Evolutionary conservation across 306 rosid species (phyloP).

Genomic region (Clitoria ternatea): DNA sequence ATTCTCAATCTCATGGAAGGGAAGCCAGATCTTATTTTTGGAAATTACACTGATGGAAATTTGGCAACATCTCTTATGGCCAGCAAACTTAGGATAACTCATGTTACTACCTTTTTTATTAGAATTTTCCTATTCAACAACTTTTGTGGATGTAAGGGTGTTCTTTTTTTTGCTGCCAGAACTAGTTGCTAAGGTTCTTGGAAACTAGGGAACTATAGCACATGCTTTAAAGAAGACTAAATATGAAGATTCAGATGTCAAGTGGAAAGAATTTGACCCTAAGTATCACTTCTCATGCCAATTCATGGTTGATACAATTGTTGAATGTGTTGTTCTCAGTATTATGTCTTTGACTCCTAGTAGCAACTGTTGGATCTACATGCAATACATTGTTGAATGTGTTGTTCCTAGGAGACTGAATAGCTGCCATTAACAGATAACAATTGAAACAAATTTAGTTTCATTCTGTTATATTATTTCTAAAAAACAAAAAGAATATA

Average conservation of each 20-base stretch:
- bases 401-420: no score
- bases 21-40: constrained; percentile 77
- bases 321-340: no score
- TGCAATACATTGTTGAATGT: no score
- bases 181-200: constrained; percentile 2
- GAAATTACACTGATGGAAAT: constrained; percentile 92
- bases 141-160: not conserved
- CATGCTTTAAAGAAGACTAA: constrained; percentile 93
- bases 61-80: constrained; percentile 86
- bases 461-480: no score
- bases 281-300: constrained; percentile 94
- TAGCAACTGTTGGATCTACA: no score
- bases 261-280: constrained; percentile 81
- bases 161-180: not conserved
- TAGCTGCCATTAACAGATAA: no score
- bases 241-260: constrained; percentile 88
- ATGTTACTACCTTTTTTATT: constrained; percentile 32
- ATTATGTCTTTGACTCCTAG: no score
- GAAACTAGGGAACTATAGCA: constrained; percentile 77
- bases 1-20: constrained; percentile 64
- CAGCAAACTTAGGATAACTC: constrained; percentile 70
- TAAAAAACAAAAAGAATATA: no score
- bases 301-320: constrained; percentile 74
- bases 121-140: not conserved
- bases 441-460: no score